Evolutionary conservation across 1,139 yeast species (phyloP).

Genomic region (Meyerozyma elateridarum): DNA sequence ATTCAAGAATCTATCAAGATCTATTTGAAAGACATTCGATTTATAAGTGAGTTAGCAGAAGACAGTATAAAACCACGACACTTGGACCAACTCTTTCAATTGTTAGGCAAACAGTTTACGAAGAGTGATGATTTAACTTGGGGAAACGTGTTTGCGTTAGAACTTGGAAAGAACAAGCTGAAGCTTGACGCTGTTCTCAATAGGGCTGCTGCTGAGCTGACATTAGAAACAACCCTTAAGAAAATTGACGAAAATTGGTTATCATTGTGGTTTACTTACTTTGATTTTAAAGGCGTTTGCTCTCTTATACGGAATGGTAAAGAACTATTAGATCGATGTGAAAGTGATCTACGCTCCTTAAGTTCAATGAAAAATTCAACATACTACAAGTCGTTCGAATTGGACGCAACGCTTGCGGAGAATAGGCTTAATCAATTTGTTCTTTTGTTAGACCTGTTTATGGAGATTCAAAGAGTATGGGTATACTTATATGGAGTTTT

Average conservation of each 20-base stretch:
- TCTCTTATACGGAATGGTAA: conserved; percentile 71
- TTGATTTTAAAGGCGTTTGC: conserved; percentile 49
- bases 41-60: conserved; percentile 48
- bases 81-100: conserved; percentile 52
- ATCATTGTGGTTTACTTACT: conserved; percentile 46
- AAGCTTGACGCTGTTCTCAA: conserved; percentile 47
- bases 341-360: conserved; percentile 58
- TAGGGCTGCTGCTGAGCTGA: conserved; percentile 71
- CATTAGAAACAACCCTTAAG: conserved; percentile 53
- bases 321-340: conserved; percentile 51
- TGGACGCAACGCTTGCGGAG: conserved; percentile 53
- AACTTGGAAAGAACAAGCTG: conserved; percentile 43
- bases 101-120: conserved; percentile 15
- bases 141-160: conserved; percentile 49
- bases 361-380: conserved; percentile 72
- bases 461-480: conserved; percentile 89
- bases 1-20: conserved; percentile 45
- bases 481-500: conserved; percentile 80
- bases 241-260: conserved; percentile 50
- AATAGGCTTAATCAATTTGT: conserved; percentile 48
- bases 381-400: conserved; percentile 58
- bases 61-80: conserved; percentile 64
- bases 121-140: conserved; percentile 11
- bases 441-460: conserved; percentile 63
- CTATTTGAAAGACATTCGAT: conserved; percentile 33